A percentile compares a stretch with the other conserved stretches of the same genome.
These are phyloP conservation scores for Cinchona pubescens DNA, from an alignment of 257 asterid genomes.

Conservation along the genomic window DNA sequence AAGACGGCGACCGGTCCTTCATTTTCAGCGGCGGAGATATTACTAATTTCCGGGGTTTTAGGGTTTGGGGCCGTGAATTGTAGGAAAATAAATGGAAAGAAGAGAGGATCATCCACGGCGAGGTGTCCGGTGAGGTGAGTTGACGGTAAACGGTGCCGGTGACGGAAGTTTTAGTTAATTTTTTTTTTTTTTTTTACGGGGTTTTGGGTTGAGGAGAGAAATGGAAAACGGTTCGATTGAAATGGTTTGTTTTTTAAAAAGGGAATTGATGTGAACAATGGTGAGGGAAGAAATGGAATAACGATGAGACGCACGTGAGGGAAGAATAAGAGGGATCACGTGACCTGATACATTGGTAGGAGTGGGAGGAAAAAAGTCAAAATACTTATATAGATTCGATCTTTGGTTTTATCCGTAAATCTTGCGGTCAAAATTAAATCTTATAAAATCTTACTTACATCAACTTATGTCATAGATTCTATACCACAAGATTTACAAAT, in stretches of 20 bases:
- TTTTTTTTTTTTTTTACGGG: too few species aligned
- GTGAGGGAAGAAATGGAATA: too few species aligned
- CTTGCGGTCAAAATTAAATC: too few species aligned
- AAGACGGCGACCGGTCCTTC: conserved; percentile 57
- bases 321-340: not conserved
- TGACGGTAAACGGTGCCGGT: too few species aligned
- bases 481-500: too few species aligned
- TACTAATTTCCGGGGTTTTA: conserved; percentile 39
- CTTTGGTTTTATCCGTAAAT: too few species aligned
- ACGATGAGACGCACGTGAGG: not conserved
- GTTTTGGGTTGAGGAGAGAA: not conserved
- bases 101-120: conserved; percentile 43
- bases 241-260: not conserved
- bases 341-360: not conserved
- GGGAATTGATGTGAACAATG: not conserved
- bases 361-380: too few species aligned
- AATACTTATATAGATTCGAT: too few species aligned
- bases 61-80: conserved; percentile 43
- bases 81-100: conserved; percentile 35
- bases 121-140: conserved; percentile 8
- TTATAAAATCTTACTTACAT: too few species aligned
- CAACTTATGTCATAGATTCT: too few species aligned
- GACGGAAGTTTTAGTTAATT: too few species aligned
- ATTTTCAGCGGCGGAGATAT: conserved; percentile 32
- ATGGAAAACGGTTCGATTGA: not conserved